These are phyloP conservation scores for Fusarium mundagurra DNA, from an alignment of 2,329 filamentous ascomycete genomes.

Conservation along the genomic window DNA sequence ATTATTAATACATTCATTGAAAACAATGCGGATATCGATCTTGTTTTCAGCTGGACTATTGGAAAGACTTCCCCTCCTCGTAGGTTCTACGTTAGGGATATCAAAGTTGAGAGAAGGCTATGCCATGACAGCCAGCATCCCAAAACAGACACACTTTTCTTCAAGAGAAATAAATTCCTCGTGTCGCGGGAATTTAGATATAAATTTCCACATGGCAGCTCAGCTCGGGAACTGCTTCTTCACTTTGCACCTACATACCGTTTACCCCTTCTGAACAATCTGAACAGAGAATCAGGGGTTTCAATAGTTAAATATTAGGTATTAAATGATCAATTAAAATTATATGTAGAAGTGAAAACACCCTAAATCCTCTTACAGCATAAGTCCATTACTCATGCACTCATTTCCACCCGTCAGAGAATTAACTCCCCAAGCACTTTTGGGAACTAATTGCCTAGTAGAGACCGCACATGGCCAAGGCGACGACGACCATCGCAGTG, in stretches of 20 bases:
- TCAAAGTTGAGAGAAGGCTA: neutral
- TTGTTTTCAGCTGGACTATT: neutral
- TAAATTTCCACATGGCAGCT: neutral
- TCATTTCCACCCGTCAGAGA: fast-evolving
- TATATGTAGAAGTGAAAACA: neutral
- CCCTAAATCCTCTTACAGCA: neutral
- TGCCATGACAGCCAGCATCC: neutral
- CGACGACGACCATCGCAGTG: neutral
- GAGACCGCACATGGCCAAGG: constrained; percentile 1
- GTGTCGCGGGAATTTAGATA: no score
- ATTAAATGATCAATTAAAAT: neutral
- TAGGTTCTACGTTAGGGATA: neutral
- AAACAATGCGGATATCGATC: neutral
- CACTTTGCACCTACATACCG: neutral
- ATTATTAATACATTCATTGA: neutral
- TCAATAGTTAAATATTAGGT: neutral
- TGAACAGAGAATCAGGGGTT: neutral
- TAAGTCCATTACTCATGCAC: neutral
- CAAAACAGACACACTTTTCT: neutral
- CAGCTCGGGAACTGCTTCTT: neutral
- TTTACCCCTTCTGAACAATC: neutral
- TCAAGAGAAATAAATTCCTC: neutral
- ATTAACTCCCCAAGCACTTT: fast-evolving
- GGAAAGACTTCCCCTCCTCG: neutral
- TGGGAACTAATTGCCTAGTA: neutral